Evolutionary conservation across 768 basidiomycete genomes (phyloP).

Genomic region (Filobasidium floriforme): DNA sequence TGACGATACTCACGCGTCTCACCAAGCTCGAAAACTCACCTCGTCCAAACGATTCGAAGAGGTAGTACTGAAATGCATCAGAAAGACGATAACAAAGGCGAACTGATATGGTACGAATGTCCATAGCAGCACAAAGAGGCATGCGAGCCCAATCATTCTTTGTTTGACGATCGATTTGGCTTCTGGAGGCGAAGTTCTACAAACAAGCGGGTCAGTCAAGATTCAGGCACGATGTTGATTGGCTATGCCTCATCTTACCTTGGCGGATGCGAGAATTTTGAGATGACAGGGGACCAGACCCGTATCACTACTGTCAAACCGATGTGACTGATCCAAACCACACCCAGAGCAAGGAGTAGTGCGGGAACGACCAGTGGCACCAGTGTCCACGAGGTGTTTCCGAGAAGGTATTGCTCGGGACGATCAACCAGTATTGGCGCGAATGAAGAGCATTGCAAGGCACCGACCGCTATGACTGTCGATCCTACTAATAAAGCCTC

Average conservation of each 20-base stretch:
- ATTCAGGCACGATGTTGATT: too few relatives aligned
- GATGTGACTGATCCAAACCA: neutral
- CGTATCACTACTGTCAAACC: neutral
- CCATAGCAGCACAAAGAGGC: conserved; percentile 62
- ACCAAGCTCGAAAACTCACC: neutral
- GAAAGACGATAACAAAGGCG: conserved; percentile 73
- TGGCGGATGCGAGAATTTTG: neutral
- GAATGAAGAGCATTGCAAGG: too few relatives aligned
- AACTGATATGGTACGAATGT: conserved; percentile 85
- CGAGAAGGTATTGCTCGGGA: conserved; percentile 13
- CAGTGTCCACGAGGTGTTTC: neutral
- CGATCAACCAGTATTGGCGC: neutral
- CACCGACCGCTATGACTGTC: too few relatives aligned
- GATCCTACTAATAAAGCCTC: neutral
- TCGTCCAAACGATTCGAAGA: neutral
- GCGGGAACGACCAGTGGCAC: neutral
- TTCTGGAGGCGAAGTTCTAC: neutral
- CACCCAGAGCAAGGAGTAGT: neutral
- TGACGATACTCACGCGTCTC: too few relatives aligned
- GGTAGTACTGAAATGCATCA: conserved; percentile 53
- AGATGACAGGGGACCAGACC: neutral
- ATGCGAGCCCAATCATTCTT: conserved; percentile 54
- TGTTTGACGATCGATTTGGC: conserved; percentile 31
- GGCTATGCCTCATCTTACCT: neutral
- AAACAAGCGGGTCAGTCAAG: neutral